Evolutionary conservation across 768 basidiomycete species (phyloP), one percentile per base, ranked within the genome.

Genomic region (Mycena latifolia): DNA sequence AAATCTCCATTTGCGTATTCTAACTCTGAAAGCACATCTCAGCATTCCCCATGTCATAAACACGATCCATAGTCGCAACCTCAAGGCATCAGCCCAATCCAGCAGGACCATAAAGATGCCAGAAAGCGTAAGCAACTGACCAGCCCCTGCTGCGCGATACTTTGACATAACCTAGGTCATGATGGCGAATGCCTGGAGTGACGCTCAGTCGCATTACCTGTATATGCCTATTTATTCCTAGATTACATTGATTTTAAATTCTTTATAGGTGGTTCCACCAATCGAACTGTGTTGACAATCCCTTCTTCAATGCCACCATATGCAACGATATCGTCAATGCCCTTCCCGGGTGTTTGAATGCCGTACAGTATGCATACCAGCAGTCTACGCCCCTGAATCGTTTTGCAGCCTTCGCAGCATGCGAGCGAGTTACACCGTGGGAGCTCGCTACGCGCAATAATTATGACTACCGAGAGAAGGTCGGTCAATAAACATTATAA

Each of bases 81-180:
- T 14, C 24, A 15, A 54, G 25, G 51, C 11, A 35, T 20, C 31
- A n/a, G 37, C 25, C 24, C 22, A 35, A 54, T 22, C 24, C 5
- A 54, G 39, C 53, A 54, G 53, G 35, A 54, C 53, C 20, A 39
- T 54, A 12, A 54, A 54, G 53, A 54, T 54, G 53, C 53, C 53
- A 54, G 53, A 54, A 54, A 54, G 53, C 24, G 53, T 54, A 39
- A 25, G 18, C 43, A 51, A 20, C 25, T 24, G 6, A 2, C n/a
- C 8, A 33, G 31, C 31, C 6, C 31, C n/a, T n/a, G n/a, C n/a
- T n/a, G n/a, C n/a, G n/a, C n/a, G n/a, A n/a, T n/a, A n/a, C n/a
- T n/a, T n/a, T n/a, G 11, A 22, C 35, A 29, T 25, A 17, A 11
- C 12, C 5, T 14, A 24, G 18, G 8, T 1, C 14, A 54, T 54